A percentile compares a stretch with the other conserved stretches of the same genome.
These are phyloP conservation scores for Populus davidiana DNA, from an alignment of 345 rosid species.

Conservation along the genomic window DNA sequence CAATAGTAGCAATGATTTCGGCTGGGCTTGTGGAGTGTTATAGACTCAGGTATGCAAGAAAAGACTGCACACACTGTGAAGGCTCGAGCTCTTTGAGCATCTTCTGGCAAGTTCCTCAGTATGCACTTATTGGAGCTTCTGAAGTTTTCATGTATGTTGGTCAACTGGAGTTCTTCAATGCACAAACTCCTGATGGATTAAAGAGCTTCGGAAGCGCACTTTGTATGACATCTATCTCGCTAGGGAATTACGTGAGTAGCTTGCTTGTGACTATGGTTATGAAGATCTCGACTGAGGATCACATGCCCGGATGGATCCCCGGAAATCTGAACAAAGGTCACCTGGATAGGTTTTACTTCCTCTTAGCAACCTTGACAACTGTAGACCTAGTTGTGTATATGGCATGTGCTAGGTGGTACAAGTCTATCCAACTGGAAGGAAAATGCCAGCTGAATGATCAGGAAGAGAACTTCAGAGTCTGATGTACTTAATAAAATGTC, in stretches of 20 bases:
- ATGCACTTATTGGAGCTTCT: constrained; percentile 86
- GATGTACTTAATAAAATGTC: constrained; percentile 17
- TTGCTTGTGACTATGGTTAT: constrained; percentile 84
- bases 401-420: constrained; percentile 86
- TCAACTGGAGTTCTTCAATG: constrained; percentile 94
- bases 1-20: constrained; percentile 78
- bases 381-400: constrained; percentile 62
- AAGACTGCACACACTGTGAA: constrained; percentile 66
- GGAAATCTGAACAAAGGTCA: constrained; percentile 95
- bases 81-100: constrained; percentile 96
- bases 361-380: constrained; percentile 68
- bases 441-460: constrained; percentile 39
- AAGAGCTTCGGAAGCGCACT: constrained; percentile 97
- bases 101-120: constrained; percentile 98
- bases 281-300: constrained; percentile 84
- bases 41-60: constrained; percentile 61
- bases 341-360: constrained; percentile 89
- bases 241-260: constrained; percentile 98
- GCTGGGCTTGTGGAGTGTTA: constrained; percentile 88
- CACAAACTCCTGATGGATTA: constrained; percentile 90
- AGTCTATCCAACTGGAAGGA: constrained; percentile 63
- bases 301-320: constrained; percentile 97
- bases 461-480: constrained; percentile 43
- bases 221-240: constrained; percentile 91
- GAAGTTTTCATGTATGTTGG: constrained; percentile 99